Evolutionary conservation across 257 asterid genomes (phyloP).

Genomic region (Jacaranda copaia): DNA sequence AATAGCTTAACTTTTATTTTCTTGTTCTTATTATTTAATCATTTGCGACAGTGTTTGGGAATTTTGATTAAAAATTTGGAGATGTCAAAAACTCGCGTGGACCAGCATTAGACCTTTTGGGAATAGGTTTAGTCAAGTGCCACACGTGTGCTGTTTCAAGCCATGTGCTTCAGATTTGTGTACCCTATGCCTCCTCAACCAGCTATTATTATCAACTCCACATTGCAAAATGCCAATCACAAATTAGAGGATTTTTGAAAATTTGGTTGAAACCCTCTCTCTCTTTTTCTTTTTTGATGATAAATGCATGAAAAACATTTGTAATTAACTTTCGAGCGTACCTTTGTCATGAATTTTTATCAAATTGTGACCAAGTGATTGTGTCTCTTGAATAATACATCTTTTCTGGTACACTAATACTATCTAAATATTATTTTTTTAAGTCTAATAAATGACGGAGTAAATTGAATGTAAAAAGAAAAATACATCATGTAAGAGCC

Average conservation of each 20-base stretch:
- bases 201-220: neutral
- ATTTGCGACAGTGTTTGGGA: conserved; percentile 25
- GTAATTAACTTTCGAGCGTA: too few relatives aligned
- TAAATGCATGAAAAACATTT: too few relatives aligned
- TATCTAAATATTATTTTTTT: too few relatives aligned
- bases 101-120: conserved; percentile 43
- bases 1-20: neutral
- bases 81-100: conserved; percentile 45
- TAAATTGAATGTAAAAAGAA: neutral
- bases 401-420: too few relatives aligned
- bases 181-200: conserved; percentile 29
- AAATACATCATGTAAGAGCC: too few relatives aligned
- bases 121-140: conserved; percentile 48
- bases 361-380: too few relatives aligned
- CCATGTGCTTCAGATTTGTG: conserved; percentile 61
- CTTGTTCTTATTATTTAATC: neutral
- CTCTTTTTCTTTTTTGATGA: neutral
- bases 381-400: too few relatives aligned
- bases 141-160: conserved; percentile 68
- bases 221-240: conserved; percentile 18
- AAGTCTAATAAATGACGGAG: too few relatives aligned
- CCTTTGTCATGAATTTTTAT: too few relatives aligned
- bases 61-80: conserved; percentile 26
- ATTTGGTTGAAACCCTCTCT: neutral
- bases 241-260: neutral